Conservation (phyloP, 2,329 filamentous ascomycete species). For the Fusarium pseudonygamai region DNA sequence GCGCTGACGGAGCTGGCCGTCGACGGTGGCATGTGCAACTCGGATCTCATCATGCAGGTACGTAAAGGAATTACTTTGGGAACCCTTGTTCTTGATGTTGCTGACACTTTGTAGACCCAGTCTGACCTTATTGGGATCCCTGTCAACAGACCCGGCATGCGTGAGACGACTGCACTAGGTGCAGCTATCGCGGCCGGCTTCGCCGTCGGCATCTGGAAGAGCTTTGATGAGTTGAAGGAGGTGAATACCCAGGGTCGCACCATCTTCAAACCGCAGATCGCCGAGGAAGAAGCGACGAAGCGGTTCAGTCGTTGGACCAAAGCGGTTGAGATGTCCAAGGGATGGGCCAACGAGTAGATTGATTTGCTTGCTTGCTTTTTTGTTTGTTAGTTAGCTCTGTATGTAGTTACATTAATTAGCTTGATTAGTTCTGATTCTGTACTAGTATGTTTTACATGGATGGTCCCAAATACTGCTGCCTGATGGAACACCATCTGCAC, state of each 20-base stretch:
- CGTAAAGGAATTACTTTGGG: slow-evolving; percentile 17
- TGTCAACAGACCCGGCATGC: slow-evolving; percentile 81
- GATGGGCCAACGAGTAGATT: slow-evolving; percentile 64
- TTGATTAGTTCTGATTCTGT: slow-evolving; percentile 8
- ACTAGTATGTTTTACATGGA: slow-evolving; percentile 22
- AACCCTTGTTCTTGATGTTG: not conserved
- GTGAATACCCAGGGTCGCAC: slow-evolving; percentile 76
- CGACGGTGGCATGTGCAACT: slow-evolving; percentile 86
- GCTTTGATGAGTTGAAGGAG: slow-evolving; percentile 75
- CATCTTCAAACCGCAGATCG: slow-evolving; percentile 73
- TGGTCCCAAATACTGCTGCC: slow-evolving; percentile 22
- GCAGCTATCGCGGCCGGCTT: slow-evolving; percentile 86
- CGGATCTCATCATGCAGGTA: slow-evolving; percentile 79
- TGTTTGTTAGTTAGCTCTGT: not conserved
- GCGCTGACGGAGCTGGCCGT: slow-evolving; percentile 77
- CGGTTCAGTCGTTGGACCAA: slow-evolving; percentile 79
- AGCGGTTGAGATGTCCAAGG: slow-evolving; percentile 81
- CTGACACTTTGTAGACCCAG: slow-evolving; percentile 65
- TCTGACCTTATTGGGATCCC: slow-evolving; percentile 83
- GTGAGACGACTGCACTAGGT: slow-evolving; percentile 83
- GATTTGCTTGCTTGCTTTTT: not conserved
- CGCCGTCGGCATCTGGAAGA: slow-evolving; percentile 77
- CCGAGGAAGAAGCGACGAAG: slow-evolving; percentile 64
- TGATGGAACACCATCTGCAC: slow-evolving; percentile 12
- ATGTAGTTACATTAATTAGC: not conserved